phyloP scores from a whole-genome alignment of 1,284 basidiomycete genomes.

The Afroboletus lepidellus region DNA sequence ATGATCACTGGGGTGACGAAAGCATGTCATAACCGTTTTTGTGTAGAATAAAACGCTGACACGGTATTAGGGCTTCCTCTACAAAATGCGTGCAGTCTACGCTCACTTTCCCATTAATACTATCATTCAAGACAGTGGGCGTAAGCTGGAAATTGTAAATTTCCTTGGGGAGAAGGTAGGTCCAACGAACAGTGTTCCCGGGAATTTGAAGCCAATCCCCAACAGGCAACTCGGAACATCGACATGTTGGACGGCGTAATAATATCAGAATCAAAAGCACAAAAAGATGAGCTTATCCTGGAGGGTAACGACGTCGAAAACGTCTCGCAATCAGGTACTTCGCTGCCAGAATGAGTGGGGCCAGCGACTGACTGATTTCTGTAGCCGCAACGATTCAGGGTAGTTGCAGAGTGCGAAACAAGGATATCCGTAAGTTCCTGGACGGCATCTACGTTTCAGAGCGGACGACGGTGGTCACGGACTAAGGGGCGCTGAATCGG shows the following conservation, averaged over 20 bases:
- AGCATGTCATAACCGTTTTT: constrained; percentile 33
- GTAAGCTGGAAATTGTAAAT: constrained; percentile 93
- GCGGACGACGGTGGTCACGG: constrained; percentile 62
- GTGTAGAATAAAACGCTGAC: constrained; percentile 2
- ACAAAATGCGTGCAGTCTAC: constrained; percentile 99
- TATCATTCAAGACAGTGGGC: constrained; percentile 86
- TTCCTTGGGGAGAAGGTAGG: constrained; percentile 93
- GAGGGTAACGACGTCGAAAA: constrained; percentile 95
- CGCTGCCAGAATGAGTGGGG: not conserved
- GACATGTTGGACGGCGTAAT: constrained; percentile 89
- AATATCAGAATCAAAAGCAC: constrained; percentile 87
- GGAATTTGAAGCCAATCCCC: not conserved
- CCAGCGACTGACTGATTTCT: constrained; percentile 4
- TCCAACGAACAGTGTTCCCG: not conserved
- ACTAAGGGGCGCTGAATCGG: constrained; percentile 34
- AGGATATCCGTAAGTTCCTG: constrained; percentile 96
- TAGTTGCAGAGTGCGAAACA: constrained; percentile 92
- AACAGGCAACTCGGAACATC: constrained; percentile 87
- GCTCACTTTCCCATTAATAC: constrained; percentile 99
- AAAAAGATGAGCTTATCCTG: constrained; percentile 95
- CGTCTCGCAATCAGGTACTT: constrained; percentile 87
- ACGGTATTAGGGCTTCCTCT: constrained; percentile 84
- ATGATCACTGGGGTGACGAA: constrained; percentile 98
- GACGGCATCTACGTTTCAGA: constrained; percentile 93
- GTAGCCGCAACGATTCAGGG: constrained; percentile 94